Evolutionary conservation across 495 filamentous ascomycete species (phyloP), one percentile per base, ranked within the genome.

Genomic region (Neurospora sp.): DNA sequence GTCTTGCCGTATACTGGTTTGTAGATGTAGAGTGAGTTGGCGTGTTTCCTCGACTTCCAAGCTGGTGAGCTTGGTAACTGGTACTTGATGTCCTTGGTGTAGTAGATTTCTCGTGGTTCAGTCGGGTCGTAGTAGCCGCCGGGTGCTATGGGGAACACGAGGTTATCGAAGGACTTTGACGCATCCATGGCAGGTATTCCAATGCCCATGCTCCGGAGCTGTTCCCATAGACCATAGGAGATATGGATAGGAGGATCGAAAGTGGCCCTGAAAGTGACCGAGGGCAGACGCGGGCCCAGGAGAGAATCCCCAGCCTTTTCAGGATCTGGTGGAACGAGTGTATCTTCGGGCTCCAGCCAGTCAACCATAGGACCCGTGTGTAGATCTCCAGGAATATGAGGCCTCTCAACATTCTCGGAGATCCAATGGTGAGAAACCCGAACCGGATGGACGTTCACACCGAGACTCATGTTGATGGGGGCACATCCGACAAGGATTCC

Each of bases 201-300:
- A 20, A 87, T 89, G n/a, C 92, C 84, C 27, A 89, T 84, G 70
- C 88, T 83, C 65, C 90, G 89, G 41, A 98, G 88, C 8, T 91
- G 86, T 3, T 88, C 79, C 40, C 91, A 93, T 9, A 91, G 84
- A 40, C 85, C 79, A 40, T 90, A 86, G 0, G 95, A 91, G 65
- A 98, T 82, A 9, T 92, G 86, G 14, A 99, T 80, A 0, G 94
- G 92, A 6, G 96, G 96, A 69, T 97, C 91, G 40, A 98, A 88
- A 39, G 87, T 91, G 3, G 92, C 94, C 48, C 92, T 86, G 80
- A 99, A 98, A 22, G 91, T 89, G 53, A 94, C 90, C 40, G 94
- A 89, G 0, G 93, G 91, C 12, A 91, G 83, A 69, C 88, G 89
- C 5, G 79, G 78, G 12, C 78, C 79, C 10, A 82, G 74, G 8